Base-by-base conservation (phyloP, 192 early-diverging fungal species). In the Phycomyces blakesleeanus region DNA sequence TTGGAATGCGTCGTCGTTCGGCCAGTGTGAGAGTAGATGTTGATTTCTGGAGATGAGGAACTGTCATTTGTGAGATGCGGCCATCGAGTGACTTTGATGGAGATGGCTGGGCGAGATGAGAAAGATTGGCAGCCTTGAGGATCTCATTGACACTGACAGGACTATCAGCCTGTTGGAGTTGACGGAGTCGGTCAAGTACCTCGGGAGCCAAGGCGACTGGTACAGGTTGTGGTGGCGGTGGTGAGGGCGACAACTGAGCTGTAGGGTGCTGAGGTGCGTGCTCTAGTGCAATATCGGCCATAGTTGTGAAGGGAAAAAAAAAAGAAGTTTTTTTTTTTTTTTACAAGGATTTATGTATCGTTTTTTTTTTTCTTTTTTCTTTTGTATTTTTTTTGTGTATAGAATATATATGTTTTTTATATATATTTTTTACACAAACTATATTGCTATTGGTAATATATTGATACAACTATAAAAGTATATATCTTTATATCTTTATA, bases 1-100 rank as follows among this genome's bases (percentile, higher is more conserved):
- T 40, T 26, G 73, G 73, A 44, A 75, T 53, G 34, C 67, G 64
- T 54, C 73, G 50, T 55, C 73, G 63, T 49, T 75, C 66, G 14
- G 73, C 68, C 25, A 75, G 53, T 18, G 67, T 67, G 10, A 51
- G 20, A 52, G 54, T 62, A 15, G 66, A 68, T 24, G 42, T 3
- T 14, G 66, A 61, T 18, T 51, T 55, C 25, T 56, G 34, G 10
- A 49, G 51, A 12, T 24, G 49, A 37, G 51, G 40, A 22, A 44
- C 8, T 10, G n/a, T 51, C 5, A 21, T 10, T n/a, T 49, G 20
- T 47, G 59, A 25, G 10, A 26, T 54, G 29, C 7, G 11, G 21
- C 20, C 24, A 54, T 25, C 18, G 44, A 18, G 2, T 3, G 60
- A 62, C 27, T 61, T 56, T 20, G 54, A 66, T 12, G 38, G 15